Evolutionary conservation across 176 grass and related monocot species (phyloP).

Genomic region (Aegilops tauschii): DNA sequence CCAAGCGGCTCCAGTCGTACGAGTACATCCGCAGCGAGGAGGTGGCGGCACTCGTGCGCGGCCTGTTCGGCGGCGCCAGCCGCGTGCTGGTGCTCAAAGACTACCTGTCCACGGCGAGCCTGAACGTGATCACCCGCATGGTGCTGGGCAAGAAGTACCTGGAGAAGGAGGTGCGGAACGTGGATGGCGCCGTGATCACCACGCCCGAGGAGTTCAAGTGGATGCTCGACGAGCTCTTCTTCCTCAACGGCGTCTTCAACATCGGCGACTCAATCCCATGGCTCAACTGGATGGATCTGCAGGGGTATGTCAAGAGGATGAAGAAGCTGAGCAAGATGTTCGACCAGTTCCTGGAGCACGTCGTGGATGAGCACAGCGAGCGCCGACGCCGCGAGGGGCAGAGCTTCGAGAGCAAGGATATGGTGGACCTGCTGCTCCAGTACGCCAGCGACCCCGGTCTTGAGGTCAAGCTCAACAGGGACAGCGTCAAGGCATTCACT

Average conservation of each 20-base stretch:
- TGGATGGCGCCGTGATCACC: background rate
- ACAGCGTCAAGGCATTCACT: constrained; percentile 55
- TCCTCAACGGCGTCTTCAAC: constrained; percentile 55
- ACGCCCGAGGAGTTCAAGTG: constrained; percentile 54
- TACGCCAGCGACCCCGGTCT: constrained; percentile 46
- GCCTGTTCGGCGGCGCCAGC: constrained; percentile 1
- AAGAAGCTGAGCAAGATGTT: constrained; percentile 49
- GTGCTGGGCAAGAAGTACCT: constrained; percentile 67
- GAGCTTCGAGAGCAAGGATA: constrained; percentile 50
- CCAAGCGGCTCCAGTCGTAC: constrained; percentile 57
- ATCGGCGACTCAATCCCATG: constrained; percentile 69
- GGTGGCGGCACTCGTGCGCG: constrained; percentile 26
- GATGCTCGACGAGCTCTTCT: constrained; percentile 61
- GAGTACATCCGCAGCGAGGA: constrained; percentile 58
- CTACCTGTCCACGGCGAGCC: background rate
- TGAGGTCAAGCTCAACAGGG: constrained; percentile 51
- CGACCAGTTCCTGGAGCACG: constrained; percentile 66
- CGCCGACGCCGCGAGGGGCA: constrained; percentile 26
- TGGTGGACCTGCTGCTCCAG: constrained; percentile 68
- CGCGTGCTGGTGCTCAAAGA: constrained; percentile 41
- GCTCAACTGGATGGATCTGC: constrained; percentile 60
- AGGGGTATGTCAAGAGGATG: constrained; percentile 73
- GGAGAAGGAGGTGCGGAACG: background rate
- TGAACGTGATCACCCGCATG: constrained; percentile 55
- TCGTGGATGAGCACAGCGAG: constrained; percentile 61